Percentiles rank a stretch among this genome's conserved stretches.
These are phyloP conservation scores for Taphrina wiesneri DNA, from an alignment of 1,139 yeast species.

Conservation along the genomic window DNA sequence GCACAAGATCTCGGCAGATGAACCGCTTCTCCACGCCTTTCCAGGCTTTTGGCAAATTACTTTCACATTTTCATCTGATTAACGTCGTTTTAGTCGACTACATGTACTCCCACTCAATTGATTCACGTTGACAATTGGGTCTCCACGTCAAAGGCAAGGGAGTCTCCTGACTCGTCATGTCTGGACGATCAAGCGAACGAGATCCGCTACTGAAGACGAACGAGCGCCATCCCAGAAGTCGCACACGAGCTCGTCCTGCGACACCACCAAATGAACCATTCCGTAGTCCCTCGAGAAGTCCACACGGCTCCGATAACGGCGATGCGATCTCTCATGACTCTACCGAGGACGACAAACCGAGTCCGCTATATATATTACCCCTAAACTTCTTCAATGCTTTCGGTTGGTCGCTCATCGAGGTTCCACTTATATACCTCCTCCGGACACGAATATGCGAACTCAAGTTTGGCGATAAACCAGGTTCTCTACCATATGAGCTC, in stretches of 20 bases:
- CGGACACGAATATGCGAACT: conserved; percentile 32
- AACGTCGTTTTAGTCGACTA: neutral
- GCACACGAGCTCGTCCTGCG: neutral
- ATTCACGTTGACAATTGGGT: neutral
- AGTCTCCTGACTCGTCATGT: neutral
- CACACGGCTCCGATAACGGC: neutral
- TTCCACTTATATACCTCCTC: conserved; percentile 34
- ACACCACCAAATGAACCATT: conserved; percentile 6
- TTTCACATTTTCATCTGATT: neutral
- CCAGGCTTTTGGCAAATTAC: neutral
- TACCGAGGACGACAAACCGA: neutral
- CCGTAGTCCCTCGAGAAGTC: conserved; percentile 14
- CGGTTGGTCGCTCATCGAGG: conserved; percentile 35
- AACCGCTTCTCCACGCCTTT: neutral
- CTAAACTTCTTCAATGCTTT: conserved; percentile 35
- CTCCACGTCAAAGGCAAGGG: neutral
- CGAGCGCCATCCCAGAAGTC: conserved; percentile 5
- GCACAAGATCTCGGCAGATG: neutral
- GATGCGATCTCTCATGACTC: neutral
- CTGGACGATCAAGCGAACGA: neutral
- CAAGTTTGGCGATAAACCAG: conserved; percentile 26
- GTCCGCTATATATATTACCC: conserved; percentile 27
- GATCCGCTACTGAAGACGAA: neutral
- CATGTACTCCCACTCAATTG: neutral
- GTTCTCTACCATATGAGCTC: conserved; percentile 24